Percentiles rank a stretch among this genome's conserved stretches.
Evolutionary conservation across 106 monocot genomes (phyloP).

Genomic region (Acanthochlamys bracteata): DNA sequence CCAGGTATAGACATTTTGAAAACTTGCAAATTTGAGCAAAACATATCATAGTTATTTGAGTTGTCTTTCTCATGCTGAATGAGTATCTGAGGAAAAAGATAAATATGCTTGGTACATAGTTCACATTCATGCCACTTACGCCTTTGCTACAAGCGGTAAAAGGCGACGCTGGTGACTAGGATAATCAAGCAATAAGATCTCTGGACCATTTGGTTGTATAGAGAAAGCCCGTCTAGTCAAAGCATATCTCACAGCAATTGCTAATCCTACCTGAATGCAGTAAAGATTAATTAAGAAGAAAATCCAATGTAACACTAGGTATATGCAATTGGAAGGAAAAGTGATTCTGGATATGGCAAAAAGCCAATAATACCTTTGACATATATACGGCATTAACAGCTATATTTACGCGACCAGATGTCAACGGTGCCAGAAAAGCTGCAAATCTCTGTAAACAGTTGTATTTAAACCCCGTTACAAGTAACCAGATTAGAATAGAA

Average conservation of each 20-base stretch:
- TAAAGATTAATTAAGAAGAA: not conserved
- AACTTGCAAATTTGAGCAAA: no score
- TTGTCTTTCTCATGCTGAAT: no score
- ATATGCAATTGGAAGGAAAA: no score
- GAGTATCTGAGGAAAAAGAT: no score
- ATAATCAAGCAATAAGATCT: constrained; percentile 83
- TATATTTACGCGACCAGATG: constrained; percentile 79
- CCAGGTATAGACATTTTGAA: no score
- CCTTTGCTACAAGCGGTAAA: constrained; percentile 82
- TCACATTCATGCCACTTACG: no score
- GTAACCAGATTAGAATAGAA: no score
- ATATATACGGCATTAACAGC: constrained; percentile 47
- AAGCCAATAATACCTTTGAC: constrained; percentile 58
- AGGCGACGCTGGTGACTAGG: constrained; percentile 89
- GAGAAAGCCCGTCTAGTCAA: constrained; percentile 88
- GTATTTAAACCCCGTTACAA: no score
- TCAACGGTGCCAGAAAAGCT: constrained; percentile 84
- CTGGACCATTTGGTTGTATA: constrained; percentile 40
- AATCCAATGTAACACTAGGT: not conserved
- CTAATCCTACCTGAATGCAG: constrained; percentile 50
- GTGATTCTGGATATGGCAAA: no score
- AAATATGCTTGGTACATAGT: no score
- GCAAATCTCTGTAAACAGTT: constrained; percentile 80
- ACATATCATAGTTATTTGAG: no score
- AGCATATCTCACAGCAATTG: constrained; percentile 78